Evolutionary conservation across 306 rosid genomes (phyloP), one percentile per base, ranked within the genome.

Genomic region (Cicer pinnatifidum): DNA sequence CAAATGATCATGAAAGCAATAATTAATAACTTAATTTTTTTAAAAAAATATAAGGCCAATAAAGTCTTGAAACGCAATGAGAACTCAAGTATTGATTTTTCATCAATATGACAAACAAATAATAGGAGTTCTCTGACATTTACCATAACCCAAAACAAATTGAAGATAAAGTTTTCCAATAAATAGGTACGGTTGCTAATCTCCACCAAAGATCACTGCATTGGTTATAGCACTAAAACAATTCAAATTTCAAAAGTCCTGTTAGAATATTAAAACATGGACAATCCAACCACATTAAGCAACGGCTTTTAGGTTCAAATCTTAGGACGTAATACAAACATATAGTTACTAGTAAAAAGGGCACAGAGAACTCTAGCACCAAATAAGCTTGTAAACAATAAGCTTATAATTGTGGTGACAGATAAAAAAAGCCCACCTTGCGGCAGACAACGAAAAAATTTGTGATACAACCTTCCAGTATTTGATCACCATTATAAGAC

Each of bases 401-500:
- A 39, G 67, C 28, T 38, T 67, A 33, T 7, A 75, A 79, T 7
- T 38, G 23, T 51, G 47, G 28, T 7, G 66, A 77, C 40, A 20
- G 46, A 75, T 35, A 8, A 66, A 58, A 45, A 12, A 43, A 75
- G 16, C 46, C 16, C 75, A 93, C 98, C 98, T 86, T 91, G 75
- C 82, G 39, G 74, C 91, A 79, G 53, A 93, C 92, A 62, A 88
- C 89, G 69, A 88, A 93, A 78, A 93, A 89, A 71, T 91, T 94
- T 7, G 97, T 88, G 37, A 89, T 70, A 41, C 94, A 85, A 16
- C 98, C 98, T 86, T 93, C 98, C 20, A 93, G 97, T 62, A 94
- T 77, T 50, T 54, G 80, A 83, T 94, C 87, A 51, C 97, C 97
- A 50, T 91, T 85, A 71, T 91, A 69, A 43, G 98, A 88, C 75